phyloP scores from a whole-genome alignment of 495 filamentous ascomycete genomes.

The Aspergillus sparsus region DNA sequence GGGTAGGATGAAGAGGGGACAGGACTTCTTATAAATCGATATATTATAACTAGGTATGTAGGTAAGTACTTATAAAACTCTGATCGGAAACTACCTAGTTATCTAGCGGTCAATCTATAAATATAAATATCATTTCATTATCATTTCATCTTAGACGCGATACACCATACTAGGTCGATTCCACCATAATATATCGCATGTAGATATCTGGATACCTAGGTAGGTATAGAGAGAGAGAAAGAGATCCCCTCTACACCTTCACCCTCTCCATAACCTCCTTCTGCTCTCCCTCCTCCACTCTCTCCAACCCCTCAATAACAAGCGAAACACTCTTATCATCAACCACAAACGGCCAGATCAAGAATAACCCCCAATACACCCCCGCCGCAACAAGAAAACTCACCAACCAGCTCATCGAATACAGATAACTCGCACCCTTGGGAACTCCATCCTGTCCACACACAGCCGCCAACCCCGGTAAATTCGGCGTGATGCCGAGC shows the following conservation, averaged over 20 bases:
- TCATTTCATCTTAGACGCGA: no score
- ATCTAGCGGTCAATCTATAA: no score
- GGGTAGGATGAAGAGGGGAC: constrained; percentile 32
- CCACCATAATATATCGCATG: no score
- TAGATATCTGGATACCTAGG: no score
- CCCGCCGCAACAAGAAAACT: constrained; percentile 9
- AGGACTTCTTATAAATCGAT: constrained; percentile 25
- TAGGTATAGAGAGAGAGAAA: no score
- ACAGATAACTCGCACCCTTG: constrained; percentile 18
- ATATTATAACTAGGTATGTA: neutral
- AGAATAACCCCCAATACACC: constrained; percentile 18
- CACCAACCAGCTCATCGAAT: constrained; percentile 23
- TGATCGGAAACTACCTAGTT: no score
- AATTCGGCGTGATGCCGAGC: constrained; percentile 40
- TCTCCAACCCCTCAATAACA: constrained; percentile 11
- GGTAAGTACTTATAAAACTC: no score
- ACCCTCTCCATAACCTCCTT: neutral
- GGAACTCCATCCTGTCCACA: constrained; percentile 19
- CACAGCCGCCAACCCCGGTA: constrained; percentile 37
- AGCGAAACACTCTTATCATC: constrained; percentile 10
- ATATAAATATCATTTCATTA: no score
- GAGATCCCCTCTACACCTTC: neutral
- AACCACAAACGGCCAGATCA: constrained; percentile 17
- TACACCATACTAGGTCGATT: no score
- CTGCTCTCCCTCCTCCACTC: constrained; percentile 12